phyloP scores from a whole-genome alignment of 805 yeast species.

The Myxozyma sirexii region DNA sequence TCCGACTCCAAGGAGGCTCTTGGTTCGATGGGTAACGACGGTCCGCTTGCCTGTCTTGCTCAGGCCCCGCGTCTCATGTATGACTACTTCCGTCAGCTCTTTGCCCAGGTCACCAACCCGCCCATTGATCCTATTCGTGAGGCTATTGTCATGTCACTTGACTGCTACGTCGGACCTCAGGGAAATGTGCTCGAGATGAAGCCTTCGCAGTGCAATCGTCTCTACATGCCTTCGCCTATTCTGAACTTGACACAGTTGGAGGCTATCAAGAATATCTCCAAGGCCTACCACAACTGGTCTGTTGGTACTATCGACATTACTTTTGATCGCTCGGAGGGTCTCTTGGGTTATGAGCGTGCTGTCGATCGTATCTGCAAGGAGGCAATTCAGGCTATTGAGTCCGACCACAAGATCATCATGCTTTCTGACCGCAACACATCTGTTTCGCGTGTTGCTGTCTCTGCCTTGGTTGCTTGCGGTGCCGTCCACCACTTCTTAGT shows the following conservation, averaged over 20 bases:
- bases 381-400: slow-evolving; percentile 82
- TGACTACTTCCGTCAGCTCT: slow-evolving; percentile 93
- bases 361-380: slow-evolving; percentile 84
- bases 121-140: slow-evolving; percentile 98
- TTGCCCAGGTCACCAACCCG: slow-evolving; percentile 98
- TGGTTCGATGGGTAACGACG: slow-evolving; percentile 98
- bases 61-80: slow-evolving; percentile 88
- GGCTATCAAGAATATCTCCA: slow-evolving; percentile 72
- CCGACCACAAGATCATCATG: slow-evolving; percentile 71
- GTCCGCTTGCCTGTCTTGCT: slow-evolving; percentile 91
- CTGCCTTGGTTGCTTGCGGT: slow-evolving; percentile 91
- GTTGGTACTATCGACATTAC: slow-evolving; percentile 84
- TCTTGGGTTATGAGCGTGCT: slow-evolving; percentile 80
- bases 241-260: slow-evolving; percentile 70
- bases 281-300: slow-evolving; percentile 85
- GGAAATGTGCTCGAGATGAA: slow-evolving; percentile 93
- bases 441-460: slow-evolving; percentile 70
- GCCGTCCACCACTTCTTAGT: slow-evolving; percentile 97
- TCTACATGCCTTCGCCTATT: slow-evolving; percentile 81
- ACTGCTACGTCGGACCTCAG: slow-evolving; percentile 98
- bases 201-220: slow-evolving; percentile 87
- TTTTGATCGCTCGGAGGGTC: slow-evolving; percentile 78
- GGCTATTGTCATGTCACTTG: slow-evolving; percentile 93
- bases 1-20: slow-evolving; percentile 87
- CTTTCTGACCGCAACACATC: slow-evolving; percentile 70